Evolutionary conservation across 441 rosid species (phyloP), one percentile per base, ranked within the genome.

Genomic region (Corymbia citriodora): DNA sequence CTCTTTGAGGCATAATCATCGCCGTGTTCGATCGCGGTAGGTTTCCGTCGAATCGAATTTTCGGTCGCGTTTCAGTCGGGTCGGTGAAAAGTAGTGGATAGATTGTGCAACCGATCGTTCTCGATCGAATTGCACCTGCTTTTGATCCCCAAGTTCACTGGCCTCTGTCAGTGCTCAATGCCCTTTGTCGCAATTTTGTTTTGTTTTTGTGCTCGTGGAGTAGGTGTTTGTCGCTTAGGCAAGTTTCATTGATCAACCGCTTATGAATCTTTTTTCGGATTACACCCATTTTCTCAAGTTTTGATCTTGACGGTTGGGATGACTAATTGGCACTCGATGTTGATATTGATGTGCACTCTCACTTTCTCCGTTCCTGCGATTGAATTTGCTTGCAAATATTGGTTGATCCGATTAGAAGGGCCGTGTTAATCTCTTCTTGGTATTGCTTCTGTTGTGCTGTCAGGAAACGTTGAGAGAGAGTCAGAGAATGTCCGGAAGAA

Each of bases 401-500:
- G 9, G 85, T 79, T 45, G 52, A 14, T 79, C 17, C 10, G n/a
- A 45, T 79, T 23, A 13, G 85, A 45, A 23, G n/a, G 85, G 85
- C 52, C n/a, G 17, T 79, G 2, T 7, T 45, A 9, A 23, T 79
- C 85, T 61, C 49, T 91, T 79, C 48, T 19, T 8, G 86, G 49
- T 57, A 82, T 53, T 89, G 27, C 63, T 9, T 48, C 50, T 72
- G 55, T 74, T 57, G 31, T 54, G 90, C n/a, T 18, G 52, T 18
- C 29, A n/a, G 83, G 13, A 49, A 45, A n/a, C 79, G 6, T 31
- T 50, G 79, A 25, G 31, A 70, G 19, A 19, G 63, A 88, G 86
- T 53, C 29, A 2, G 90, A 88, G 45, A 88, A 98, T 98, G 99
- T 94, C 98, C 40, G 97, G 96, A 85, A 96, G 98, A 92, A 95